A percentile compares a stretch with the other conserved stretches of the same genome.
Evolutionary conservation across 2,329 filamentous ascomycete genomes (phyloP).

Genomic region (Capronia coronata): DNA sequence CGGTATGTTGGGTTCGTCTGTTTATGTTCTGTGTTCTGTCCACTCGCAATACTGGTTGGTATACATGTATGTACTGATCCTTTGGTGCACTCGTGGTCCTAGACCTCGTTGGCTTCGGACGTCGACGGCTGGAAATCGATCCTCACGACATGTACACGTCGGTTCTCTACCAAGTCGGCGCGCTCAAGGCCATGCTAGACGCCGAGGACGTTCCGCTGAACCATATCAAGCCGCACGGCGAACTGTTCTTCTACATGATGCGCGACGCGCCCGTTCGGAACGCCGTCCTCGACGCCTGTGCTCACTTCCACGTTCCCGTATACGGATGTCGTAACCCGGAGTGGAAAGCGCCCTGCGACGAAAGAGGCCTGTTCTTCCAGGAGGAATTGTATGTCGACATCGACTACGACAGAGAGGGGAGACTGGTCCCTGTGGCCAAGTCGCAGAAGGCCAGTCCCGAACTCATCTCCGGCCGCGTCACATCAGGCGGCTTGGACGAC

Average conservation of each 20-base stretch:
- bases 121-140: constrained; percentile 53
- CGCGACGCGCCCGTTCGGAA: constrained; percentile 45
- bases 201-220: constrained; percentile 50
- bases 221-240: constrained; percentile 58
- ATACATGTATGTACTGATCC: background rate
- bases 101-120: constrained; percentile 57
- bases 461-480: constrained; percentile 17
- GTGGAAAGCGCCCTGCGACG: constrained; percentile 48
- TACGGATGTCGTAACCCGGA: constrained; percentile 49
- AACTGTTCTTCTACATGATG: constrained; percentile 49
- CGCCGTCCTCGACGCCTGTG: constrained; percentile 42
- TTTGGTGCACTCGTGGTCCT: background rate
- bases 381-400: constrained; percentile 52
- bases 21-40: too few species aligned
- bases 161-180: constrained; percentile 57
- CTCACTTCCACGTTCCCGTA: constrained; percentile 37
- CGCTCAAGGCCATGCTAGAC: constrained; percentile 53
- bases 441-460: constrained; percentile 32
- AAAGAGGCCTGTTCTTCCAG: constrained; percentile 47
- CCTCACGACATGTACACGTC: constrained; percentile 52
- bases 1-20: too few species aligned
- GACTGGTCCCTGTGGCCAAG: constrained; percentile 34
- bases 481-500: constrained; percentile 19
- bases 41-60: too few species aligned
- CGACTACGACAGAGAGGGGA: constrained; percentile 47